Conservation (phyloP, 163 green algal genomes). For the Prototheca wickerhamii region DNA sequence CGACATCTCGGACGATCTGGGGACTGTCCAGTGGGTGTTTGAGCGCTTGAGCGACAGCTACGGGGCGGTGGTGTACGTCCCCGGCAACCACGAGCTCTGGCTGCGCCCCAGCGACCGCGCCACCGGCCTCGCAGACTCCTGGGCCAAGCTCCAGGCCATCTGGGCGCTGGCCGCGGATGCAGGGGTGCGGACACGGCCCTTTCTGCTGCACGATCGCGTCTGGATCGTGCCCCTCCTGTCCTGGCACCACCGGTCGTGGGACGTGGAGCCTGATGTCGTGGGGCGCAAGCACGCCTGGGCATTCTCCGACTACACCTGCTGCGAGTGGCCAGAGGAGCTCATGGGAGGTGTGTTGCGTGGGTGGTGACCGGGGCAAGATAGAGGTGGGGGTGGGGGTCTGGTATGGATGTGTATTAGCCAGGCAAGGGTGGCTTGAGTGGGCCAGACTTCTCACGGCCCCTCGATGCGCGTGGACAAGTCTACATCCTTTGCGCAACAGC, state of each 20-base stretch:
- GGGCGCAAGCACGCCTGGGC: constrained; percentile 27
- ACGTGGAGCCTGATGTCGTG: constrained; percentile 49
- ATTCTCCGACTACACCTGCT: constrained; percentile 37
- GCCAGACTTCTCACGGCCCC: too few species aligned
- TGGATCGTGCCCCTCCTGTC: neutral
- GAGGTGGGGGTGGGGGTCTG: too few species aligned
- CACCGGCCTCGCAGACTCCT: constrained; percentile 20
- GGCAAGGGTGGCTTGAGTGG: too few species aligned
- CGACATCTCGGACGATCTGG: constrained; percentile 44
- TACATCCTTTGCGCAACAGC: too few species aligned
- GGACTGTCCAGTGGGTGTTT: constrained; percentile 18
- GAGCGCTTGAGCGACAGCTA: constrained; percentile 31
- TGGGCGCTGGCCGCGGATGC: constrained; percentile 24
- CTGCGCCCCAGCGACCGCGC: constrained; percentile 8
- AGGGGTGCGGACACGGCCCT: neutral
- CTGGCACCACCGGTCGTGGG: constrained; percentile 30
- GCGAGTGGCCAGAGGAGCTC: constrained; percentile 25
- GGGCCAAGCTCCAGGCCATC: constrained; percentile 38
- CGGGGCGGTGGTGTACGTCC: constrained; percentile 42
- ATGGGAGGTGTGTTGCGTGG: neutral
- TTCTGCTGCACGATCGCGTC: neutral
- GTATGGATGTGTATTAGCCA: too few species aligned
- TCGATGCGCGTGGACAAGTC: too few species aligned
- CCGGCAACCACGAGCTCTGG: constrained; percentile 57
- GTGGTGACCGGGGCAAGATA: too few species aligned